Evolutionary conservation across 495 filamentous ascomycete genomes (phyloP).

Genomic region (Penicillium lividum): DNA sequence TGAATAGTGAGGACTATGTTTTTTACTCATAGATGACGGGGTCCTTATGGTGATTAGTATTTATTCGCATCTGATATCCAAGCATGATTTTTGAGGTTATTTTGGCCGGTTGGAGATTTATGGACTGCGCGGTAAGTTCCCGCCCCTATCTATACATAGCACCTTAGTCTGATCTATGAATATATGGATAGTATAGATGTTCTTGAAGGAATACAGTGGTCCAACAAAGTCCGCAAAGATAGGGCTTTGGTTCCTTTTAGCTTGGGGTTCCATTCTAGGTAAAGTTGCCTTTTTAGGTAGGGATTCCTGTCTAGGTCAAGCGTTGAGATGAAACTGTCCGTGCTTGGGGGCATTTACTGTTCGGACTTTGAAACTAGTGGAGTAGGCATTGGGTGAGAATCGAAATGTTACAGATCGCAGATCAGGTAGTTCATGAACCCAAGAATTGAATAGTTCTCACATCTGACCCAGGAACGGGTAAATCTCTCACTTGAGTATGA

Average conservation of each 20-base stretch:
- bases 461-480: not conserved
- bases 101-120: not conserved
- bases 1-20: not conserved
- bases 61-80: not conserved
- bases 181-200: not conserved
- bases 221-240: not conserved
- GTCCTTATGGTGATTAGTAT: not conserved
- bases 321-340: not conserved
- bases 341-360: not conserved
- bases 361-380: not conserved
- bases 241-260: not conserved
- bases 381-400: not conserved
- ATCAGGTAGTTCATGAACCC: not conserved
- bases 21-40: not conserved
- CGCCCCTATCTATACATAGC: not conserved
- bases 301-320: not conserved
- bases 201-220: not conserved
- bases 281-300: not conserved
- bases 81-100: not conserved
- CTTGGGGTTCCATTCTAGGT: not conserved
- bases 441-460: not conserved
- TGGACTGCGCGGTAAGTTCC: not conserved
- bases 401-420: constrained; percentile 3
- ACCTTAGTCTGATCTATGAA: not conserved
- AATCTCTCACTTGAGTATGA: not conserved